Conservation (phyloP, 371 early-diverging fungal genomes). For the Blakeslea trispora region DNA sequence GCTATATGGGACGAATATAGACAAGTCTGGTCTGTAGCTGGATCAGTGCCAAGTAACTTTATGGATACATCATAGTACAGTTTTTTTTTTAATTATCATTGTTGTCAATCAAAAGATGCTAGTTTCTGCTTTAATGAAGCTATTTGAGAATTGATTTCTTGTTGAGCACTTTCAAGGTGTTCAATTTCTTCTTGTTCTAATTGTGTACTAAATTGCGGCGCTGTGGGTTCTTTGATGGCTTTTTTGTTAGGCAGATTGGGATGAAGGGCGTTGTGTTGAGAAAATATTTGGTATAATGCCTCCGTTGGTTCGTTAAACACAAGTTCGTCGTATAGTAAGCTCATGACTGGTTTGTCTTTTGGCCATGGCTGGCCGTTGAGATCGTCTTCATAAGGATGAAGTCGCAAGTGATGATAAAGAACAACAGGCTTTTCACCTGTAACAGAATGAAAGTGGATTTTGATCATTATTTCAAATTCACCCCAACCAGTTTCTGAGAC, state of each 20-base stretch:
- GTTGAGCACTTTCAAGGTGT: slow-evolving; percentile 59
- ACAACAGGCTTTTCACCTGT: slow-evolving; percentile 82
- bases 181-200: slow-evolving; percentile 69
- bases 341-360: slow-evolving; percentile 75
- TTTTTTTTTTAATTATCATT: not conserved
- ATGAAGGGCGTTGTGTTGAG: slow-evolving; percentile 53
- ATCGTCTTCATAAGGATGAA: slow-evolving; percentile 79
- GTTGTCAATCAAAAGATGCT: slow-evolving; percentile 25
- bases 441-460: slow-evolving; percentile 77
- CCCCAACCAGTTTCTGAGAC: slow-evolving; percentile 98
- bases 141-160: slow-evolving; percentile 63
- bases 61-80: slow-evolving; percentile 10
- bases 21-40: slow-evolving; percentile 21
- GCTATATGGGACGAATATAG: slow-evolving; percentile 21
- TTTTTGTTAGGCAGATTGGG: slow-evolving; percentile 39
- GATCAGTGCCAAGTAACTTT: slow-evolving; percentile 24
- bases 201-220: slow-evolving; percentile 57
- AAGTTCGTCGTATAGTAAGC: slow-evolving; percentile 80
- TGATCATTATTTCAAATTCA: slow-evolving; percentile 96
- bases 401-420: slow-evolving; percentile 81
- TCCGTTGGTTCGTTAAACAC: slow-evolving; percentile 91
- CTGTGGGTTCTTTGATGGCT: slow-evolving; percentile 30
- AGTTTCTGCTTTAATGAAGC: slow-evolving; percentile 56
- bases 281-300: slow-evolving; percentile 70
- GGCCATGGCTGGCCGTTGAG: slow-evolving; percentile 66